A percentile compares a stretch with the other conserved stretches of the same genome.
These are phyloP conservation scores for Picochlorum sp. DNA, from an alignment of 139 green algal species.

Conservation along the genomic window DNA sequence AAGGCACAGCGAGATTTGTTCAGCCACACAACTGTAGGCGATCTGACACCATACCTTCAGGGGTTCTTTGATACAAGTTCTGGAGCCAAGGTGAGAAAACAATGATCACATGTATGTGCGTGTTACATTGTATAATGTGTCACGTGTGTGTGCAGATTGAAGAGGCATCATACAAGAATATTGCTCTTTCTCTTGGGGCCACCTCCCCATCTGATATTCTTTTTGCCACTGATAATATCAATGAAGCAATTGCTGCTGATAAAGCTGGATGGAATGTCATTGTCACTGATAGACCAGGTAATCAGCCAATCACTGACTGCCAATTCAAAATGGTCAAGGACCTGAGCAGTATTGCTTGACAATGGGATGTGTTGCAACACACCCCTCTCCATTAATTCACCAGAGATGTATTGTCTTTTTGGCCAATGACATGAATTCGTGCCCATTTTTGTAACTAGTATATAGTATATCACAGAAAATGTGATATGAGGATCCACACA, in stretches of 20 bases:
- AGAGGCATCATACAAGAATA: conserved; percentile 66
- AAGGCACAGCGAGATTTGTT: conserved; percentile 58
- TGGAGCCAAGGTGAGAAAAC: conserved; percentile 51
- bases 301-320: conserved; percentile 46
- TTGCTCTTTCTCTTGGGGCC: conserved; percentile 68
- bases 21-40: conserved; percentile 51
- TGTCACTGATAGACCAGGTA: conserved; percentile 66
- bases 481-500: no score
- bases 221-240: conserved; percentile 80
- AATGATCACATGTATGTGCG: no score
- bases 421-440: no score
- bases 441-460: no score
- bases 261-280: conserved; percentile 68
- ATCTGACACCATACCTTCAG: conserved; percentile 74
- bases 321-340: not conserved
- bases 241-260: conserved; percentile 69
- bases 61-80: conserved; percentile 93
- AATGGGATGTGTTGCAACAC: no score
- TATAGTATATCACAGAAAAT: no score
- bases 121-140: conserved; percentile 3
- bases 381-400: no score
- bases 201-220: conserved; percentile 55
- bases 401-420: no score
- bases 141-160: conserved; percentile 14
- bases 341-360: not conserved